Evolutionary conservation across 2,329 filamentous ascomycete species (phyloP), one percentile per base, ranked within the genome.

Genomic region (Capronia americana): DNA sequence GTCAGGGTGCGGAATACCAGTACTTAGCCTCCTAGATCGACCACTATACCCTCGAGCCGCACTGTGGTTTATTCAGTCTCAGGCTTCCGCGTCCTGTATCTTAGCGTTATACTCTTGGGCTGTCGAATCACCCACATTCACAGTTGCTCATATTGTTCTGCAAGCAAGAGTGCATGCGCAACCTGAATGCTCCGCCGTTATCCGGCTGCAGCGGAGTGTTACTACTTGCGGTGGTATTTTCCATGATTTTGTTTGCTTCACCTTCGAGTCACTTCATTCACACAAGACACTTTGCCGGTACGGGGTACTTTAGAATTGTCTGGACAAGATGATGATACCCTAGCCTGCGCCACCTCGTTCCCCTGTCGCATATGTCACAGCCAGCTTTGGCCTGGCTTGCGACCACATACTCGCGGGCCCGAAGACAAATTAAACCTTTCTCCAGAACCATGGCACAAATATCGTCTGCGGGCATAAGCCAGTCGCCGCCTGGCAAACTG

Each of bases 401-500:
- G n/a, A 48, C 53, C 32, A 55, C 41, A 23, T 46, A 60, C 57
- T 8, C 23, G 24, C 48, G 32, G 30, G 24, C 61, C 14, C n/a
- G 10, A 26, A 20, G 34, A 17, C 53, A 20, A 30, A 10, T 55
- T 5, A 5, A 14, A 17, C 20, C 53, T 32, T 55, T 20, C 1
- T 14, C 57, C 46, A 61, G 23, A 61, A 44, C 56, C 60, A 72
- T 72, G 70, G 66, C 70, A 11, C 32, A 67, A 41, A 44, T 58
- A 57, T 30, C 50, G 32, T 23, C 54, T n/a, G 32, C 34, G 23
- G 64, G 66, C 67, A 54, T 58, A 55, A 32, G 55, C 23, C 20
- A 23, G 8, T 14, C 26, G 41, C 51, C 46, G 28, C 58, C 55
- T 32, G 24, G 55, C 17, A 96, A 94, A 77, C 82, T 96, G 24